These are phyloP conservation scores for Penicillium canescens DNA, from an alignment of 495 filamentous ascomycete genomes.

Conservation along the genomic window DNA sequence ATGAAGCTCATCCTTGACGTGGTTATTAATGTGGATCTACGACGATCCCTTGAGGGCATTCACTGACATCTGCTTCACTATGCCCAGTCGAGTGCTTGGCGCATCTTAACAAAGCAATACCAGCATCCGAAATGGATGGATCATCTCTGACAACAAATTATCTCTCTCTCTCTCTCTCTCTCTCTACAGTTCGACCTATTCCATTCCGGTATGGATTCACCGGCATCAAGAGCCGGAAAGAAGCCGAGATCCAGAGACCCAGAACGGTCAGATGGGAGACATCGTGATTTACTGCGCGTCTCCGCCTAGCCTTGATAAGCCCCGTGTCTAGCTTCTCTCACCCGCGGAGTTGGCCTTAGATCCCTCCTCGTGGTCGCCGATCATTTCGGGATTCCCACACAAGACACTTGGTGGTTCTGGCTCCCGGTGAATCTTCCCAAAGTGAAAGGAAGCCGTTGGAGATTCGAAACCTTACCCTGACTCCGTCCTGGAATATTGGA, in stretches of 20 bases:
- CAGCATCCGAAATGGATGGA: conserved; percentile 16
- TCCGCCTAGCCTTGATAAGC: too few species aligned
- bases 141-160: conserved; percentile 23
- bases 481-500: neutral
- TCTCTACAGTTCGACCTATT: neutral
- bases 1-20: conserved; percentile 13
- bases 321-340: neutral
- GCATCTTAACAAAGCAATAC: conserved; percentile 16
- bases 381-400: conserved; percentile 13
- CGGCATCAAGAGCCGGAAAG: too few species aligned
- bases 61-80: conserved; percentile 21
- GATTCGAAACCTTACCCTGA: conserved; percentile 20
- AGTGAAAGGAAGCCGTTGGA: conserved; percentile 14
- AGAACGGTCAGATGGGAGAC: conserved; percentile 1
- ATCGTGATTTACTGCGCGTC: neutral
- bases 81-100: conserved; percentile 23
- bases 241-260: too few species aligned
- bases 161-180: neutral
- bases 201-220: too few species aligned
- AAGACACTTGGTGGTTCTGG: too few species aligned
- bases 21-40: conserved; percentile 20
- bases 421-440: neutral
- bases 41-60: conserved; percentile 18
- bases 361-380: conserved; percentile 9
- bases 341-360: neutral